Percentiles rank a stretch among this genome's conserved stretches.
Conservation (phyloP, 768 basidiomycete genomes). For the Boletus huronensis region DNA sequence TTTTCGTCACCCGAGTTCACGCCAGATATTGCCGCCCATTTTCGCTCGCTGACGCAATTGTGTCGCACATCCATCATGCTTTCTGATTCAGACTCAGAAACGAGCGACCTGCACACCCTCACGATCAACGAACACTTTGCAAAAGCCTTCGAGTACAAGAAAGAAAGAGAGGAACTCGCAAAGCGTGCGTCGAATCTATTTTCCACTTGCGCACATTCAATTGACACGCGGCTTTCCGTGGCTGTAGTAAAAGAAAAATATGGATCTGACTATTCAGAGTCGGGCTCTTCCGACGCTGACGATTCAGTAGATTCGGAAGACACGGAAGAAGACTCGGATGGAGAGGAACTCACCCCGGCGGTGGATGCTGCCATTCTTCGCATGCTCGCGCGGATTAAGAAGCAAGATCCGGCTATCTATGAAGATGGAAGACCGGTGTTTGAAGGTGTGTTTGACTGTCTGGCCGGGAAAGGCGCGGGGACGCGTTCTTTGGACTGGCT, state of each 20-base stretch:
- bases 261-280: conserved; percentile 60
- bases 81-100: conserved; percentile 48
- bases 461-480: not conserved
- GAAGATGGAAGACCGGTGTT: conserved; percentile 67
- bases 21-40: not conserved
- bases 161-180: conserved; percentile 80
- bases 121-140: conserved; percentile 76
- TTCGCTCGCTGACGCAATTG: not conserved
- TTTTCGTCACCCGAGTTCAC: not conserved
- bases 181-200: conserved; percentile 50
- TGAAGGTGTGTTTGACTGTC: conserved; percentile 52
- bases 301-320: conserved; percentile 60
- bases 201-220: not conserved
- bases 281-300: conserved; percentile 22
- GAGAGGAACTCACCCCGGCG: conserved; percentile 89
- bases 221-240: not conserved
- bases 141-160: conserved; percentile 78
- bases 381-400: conserved; percentile 80
- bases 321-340: conserved; percentile 91
- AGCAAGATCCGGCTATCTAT: conserved; percentile 84
- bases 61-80: conserved; percentile 34
- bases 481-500: not conserved
- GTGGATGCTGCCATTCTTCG: conserved; percentile 93
- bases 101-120: conserved; percentile 43
- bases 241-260: conserved; percentile 80